Percentiles rank a stretch among this genome's conserved stretches.
Evolutionary conservation across 2,329 filamentous ascomycete species (phyloP).

Genomic region (Trichoderma semiorbis): DNA sequence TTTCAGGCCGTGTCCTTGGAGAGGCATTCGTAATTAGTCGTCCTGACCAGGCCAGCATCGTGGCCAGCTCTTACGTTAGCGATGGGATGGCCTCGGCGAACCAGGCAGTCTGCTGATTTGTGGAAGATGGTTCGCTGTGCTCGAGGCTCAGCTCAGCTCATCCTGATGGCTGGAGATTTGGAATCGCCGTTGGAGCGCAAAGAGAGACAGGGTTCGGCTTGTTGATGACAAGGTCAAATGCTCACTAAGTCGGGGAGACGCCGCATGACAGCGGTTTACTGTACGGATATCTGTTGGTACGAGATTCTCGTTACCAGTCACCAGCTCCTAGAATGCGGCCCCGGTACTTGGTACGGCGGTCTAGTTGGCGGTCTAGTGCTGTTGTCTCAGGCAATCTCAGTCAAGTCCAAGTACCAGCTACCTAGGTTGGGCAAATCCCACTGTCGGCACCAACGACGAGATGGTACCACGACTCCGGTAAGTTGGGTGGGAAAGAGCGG

Average conservation of each 20-base stretch:
- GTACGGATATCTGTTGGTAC: neutral
- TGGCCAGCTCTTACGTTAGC: neutral
- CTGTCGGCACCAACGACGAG: neutral
- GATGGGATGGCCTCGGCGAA: neutral
- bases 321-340: neutral
- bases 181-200: neutral
- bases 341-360: neutral
- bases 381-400: neutral
- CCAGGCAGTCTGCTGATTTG: conserved; percentile 2
- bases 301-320: neutral
- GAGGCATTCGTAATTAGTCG: neutral
- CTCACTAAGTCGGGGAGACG: neutral
- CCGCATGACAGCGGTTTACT: neutral
- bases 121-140: neutral
- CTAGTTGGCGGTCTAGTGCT: neutral
- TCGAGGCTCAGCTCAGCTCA: neutral
- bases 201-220: neutral
- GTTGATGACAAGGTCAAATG: neutral
- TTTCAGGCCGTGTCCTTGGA: conserved; percentile 3
- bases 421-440: neutral
- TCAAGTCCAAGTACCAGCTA: neutral
- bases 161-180: neutral
- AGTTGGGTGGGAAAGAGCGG: neutral
- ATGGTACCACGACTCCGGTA: neutral
- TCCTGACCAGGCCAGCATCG: neutral